Conservation (phyloP, 768 basidiomycete genomes). For the Macrolepiota fuliginosa region DNA sequence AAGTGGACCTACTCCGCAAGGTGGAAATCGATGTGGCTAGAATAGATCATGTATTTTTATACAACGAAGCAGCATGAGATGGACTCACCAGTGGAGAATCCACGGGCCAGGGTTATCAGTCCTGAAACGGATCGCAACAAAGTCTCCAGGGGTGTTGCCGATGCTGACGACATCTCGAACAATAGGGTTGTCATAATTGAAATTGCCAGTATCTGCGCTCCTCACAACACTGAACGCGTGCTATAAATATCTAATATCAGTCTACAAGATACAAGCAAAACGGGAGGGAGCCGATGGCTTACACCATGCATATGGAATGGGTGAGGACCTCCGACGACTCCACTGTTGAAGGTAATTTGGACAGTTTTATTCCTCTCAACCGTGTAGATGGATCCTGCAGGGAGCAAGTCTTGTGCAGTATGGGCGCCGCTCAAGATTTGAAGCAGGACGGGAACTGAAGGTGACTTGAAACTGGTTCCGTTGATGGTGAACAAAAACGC, state of each 20-base stretch:
- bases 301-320: too few relatives aligned
- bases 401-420: conserved; percentile 35
- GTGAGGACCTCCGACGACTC: too few relatives aligned
- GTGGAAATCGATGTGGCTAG: too few relatives aligned
- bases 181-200: conserved; percentile 50
- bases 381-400: conserved; percentile 37
- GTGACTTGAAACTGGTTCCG: conserved; percentile 16
- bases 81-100: conserved; percentile 23
- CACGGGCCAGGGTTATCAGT: conserved; percentile 70
- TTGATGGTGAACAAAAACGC: too few relatives aligned
- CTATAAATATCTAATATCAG: too few relatives aligned
- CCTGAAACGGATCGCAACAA: conserved; percentile 55
- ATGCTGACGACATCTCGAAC: conserved; percentile 50
- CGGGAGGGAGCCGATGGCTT: too few relatives aligned
- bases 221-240: conserved; percentile 40
- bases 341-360: too few relatives aligned
- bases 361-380: conserved; percentile 22
- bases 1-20: too few relatives aligned
- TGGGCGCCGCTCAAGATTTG: conserved; percentile 37
- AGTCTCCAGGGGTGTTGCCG: conserved; percentile 31
- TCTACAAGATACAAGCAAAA: too few relatives aligned
- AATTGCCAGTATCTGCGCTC: conserved; percentile 29
- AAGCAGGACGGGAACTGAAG: conserved; percentile 34
- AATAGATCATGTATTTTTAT: too few relatives aligned
- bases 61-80: too few relatives aligned